Evolutionary conservation across 306 rosid species (phyloP), one percentile per base, ranked within the genome.

Genomic region (Quercus dentata): DNA sequence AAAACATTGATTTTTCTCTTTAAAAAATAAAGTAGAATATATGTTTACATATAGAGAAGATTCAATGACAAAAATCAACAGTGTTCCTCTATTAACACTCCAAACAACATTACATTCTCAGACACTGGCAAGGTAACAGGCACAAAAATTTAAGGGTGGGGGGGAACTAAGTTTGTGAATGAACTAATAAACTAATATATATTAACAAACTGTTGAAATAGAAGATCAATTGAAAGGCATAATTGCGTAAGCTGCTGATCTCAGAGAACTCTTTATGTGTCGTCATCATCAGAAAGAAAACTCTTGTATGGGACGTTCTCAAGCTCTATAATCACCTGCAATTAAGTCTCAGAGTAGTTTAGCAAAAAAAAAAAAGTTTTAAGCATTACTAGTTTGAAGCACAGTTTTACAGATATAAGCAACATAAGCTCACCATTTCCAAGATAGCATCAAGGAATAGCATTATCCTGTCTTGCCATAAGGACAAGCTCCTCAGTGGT

Each of bases 401-500:
- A 4, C 35, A 31, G 35, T 31, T 31, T 31, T 31, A 4, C 35
- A 31, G 5, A 31, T 31, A 31, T 4, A 31, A 31, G 35, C 35
- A 31, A 31, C 35, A 31, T 31, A 67, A 68, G 71, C 83, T 62
- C 56, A 61, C 67, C 63, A 78, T 78, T 67, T 0, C 52, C 65
- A 27, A 56, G 71, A 71, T 72, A 80, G 9, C 79, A 72, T 79
- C 80, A 80, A 68, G 80, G 21, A 73, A 81, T 21, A 49, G 25
- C 63, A 10, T 51, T 78, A 73, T 91, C 88, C 28, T 85, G 88
- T 79, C 57, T 88, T 10, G 91, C 96, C 80, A 84, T 91, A 3
- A 90, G 83, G 59, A 95, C 95, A 83, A 95, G 89, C 84, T 95
- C 99, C 83, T 94, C 99, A 1, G 99, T 95, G 65, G 99, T 95